Evolutionary conservation across 140 eudicot species (phyloP), one percentile per base, ranked within the genome.

Genomic region (Senecio squalidus): DNA sequence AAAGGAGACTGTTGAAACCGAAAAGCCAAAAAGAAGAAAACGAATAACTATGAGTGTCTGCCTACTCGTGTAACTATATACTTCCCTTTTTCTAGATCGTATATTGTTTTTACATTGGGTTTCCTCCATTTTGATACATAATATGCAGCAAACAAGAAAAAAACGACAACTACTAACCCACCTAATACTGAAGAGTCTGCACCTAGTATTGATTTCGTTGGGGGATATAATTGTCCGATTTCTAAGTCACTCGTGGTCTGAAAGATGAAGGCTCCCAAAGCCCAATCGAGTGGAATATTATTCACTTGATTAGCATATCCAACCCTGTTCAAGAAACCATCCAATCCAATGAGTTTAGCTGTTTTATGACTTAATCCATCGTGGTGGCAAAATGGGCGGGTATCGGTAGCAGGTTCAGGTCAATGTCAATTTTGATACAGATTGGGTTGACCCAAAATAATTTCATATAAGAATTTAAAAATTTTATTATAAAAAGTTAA

Each of bases 21-120:
- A 22, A 17, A 41, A 58, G 13, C 34, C 14, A 4, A 49, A 13
- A 29, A 21, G 26, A 56, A 15, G 20, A 44, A 55, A 45, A 31
- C 41, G 18, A 18, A 30, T n/a, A 57, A 45, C n/a, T 79, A 84
- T 45, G 80, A 79, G 60, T 80, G 78, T 79, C 95, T 80, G 72
- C 73, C 53, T 53, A 90, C 62, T 20, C 91, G 86, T 2, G 96
- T 91, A 62, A 83, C 76, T 78, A 91, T 86, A 60, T 91, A 91
- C 56, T 85, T 89, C 17, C 98, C 96, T 75, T 91, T 91, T 77
- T 86, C 98, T 33, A 91, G 76, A 60, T 91, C 98, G 60, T 81
- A 91, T 39, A 91, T 91, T n/a, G 98, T 91, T 81, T 91, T 91
- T 76, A 83, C 48, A 58, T 46, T 73, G 43, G 96, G 96, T 26